phyloP scores from a whole-genome alignment of 768 basidiomycete species.

The Rhizopogon vesiculosus region DNA sequence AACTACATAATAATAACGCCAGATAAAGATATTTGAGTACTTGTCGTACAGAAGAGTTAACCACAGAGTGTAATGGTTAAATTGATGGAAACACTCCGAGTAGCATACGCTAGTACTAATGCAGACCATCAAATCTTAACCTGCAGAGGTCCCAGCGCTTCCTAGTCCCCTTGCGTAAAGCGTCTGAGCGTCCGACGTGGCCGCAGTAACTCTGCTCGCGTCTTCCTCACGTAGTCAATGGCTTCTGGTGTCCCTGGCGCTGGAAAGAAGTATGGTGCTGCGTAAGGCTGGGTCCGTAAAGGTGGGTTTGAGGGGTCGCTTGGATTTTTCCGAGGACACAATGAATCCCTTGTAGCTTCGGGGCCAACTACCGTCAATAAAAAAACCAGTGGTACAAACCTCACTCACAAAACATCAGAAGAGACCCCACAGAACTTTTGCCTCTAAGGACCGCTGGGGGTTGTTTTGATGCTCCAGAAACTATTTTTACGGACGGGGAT shows the following conservation, averaged over 20 bases:
- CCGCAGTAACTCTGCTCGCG: conserved; percentile 14
- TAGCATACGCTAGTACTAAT: no score
- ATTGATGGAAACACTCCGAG: no score
- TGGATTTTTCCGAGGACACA: neutral
- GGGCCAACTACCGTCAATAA: neutral
- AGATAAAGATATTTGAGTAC: no score
- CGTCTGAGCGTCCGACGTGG: neutral
- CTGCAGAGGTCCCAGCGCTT: neutral
- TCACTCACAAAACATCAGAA: neutral
- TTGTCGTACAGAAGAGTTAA: no score
- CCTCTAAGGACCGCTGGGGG: neutral
- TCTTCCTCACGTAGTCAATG: conserved; percentile 23
- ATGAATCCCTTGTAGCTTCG: neutral
- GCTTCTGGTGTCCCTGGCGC: conserved; percentile 38
- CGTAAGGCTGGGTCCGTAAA: conserved; percentile 53
- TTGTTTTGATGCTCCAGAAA: neutral
- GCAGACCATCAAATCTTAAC: neutral
- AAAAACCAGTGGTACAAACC: neutral
- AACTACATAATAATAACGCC: no score
- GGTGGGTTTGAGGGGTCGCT: conserved; percentile 12
- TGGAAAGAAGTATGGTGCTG: conserved; percentile 59
- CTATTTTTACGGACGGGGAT: no score
- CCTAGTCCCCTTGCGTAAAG: neutral
- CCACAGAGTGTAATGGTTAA: no score
- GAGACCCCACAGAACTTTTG: neutral